These are phyloP conservation scores for Erysimum pusillum DNA, from an alignment of 441 rosid genomes.

Conservation along the genomic window DNA sequence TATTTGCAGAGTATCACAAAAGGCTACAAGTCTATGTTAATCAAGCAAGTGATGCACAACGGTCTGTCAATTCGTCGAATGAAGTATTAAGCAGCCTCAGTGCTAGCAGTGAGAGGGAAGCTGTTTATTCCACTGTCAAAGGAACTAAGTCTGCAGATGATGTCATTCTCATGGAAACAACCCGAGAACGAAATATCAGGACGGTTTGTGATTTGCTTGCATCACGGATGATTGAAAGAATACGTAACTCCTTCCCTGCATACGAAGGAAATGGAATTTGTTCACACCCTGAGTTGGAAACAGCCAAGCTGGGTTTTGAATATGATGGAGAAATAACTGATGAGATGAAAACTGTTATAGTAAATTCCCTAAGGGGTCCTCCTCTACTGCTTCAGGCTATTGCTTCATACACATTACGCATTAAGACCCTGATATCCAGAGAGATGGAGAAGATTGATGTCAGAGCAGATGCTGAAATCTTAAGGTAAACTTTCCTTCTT, in stretches of 20 bases:
- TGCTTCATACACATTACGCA: constrained; percentile 68
- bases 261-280: constrained; percentile 93
- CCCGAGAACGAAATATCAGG: constrained; percentile 77
- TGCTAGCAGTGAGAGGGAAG: constrained; percentile 69
- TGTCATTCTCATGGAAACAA: constrained; percentile 87
- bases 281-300: constrained; percentile 78
- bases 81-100: constrained; percentile 64
- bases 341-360: constrained; percentile 70
- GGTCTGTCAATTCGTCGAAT: constrained; percentile 63
- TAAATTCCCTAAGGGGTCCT: constrained; percentile 77
- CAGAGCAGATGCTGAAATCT: constrained; percentile 90
- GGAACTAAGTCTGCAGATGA: constrained; percentile 83
- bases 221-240: constrained; percentile 67
- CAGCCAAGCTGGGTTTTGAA: constrained; percentile 81
- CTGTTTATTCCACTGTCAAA: constrained; percentile 90
- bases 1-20: constrained; percentile 90
- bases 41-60: constrained; percentile 86
- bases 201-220: constrained; percentile 92
- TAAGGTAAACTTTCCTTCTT: constrained; percentile 56
- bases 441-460: constrained; percentile 92
- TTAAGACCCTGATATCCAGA: constrained; percentile 72
- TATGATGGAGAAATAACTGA: constrained; percentile 82
- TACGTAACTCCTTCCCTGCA: constrained; percentile 83
- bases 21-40: constrained; percentile 73
- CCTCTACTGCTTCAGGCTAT: constrained; percentile 84